Evolutionary conservation across 352 stramenopile species (phyloP), one percentile per base, ranked within the genome.

Genomic region (Phytophthora meadii): DNA sequence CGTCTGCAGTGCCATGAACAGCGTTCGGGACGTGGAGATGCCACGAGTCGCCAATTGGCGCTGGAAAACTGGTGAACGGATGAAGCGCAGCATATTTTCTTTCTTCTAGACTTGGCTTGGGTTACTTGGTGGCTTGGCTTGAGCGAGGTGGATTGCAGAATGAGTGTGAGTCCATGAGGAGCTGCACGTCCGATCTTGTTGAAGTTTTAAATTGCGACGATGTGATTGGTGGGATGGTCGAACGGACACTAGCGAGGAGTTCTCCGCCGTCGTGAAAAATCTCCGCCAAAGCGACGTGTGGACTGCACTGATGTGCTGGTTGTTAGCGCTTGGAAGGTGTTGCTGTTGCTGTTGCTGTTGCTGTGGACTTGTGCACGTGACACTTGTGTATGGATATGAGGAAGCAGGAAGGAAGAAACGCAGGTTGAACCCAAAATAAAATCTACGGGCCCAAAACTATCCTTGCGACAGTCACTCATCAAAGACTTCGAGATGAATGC

Each of bases 61-160:
- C 44, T 63, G 45, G 27, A 65, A 45, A 9, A 51, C 39, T 5
- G 49, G 50, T 1, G 59, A 67, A n/a, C 65, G 59, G 47, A 60
- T 8, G 12, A 67, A 24, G 30, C 51, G 65, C 17, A 74, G 54
- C 69, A 76, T 22, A 22, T 22, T 22, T 22, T 76, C 4, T 1
- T n/a, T n/a, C 48, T 54, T n/a, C 54, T 45, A 39, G 22, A 17
- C 39, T 41, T 28, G 25, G 14, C 11, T 56, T 49, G 42, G 41
- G 22, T 54, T 39, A 25, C 22, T 41, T n/a, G 22, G 9, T 8
- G 30, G 11, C 34, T 62, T 63, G 52, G 11, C 27, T n/a, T 9
- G 28, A 24, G 19, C 36, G 27, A 37, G 34, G 62, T 28, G 48
- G 15, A 65, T 44, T 57, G 1, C 37, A 54, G 14, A 68, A 30